phyloP scores from a whole-genome alignment of 371 early-diverging fungal genomes.

The Mucor piriformis region DNA sequence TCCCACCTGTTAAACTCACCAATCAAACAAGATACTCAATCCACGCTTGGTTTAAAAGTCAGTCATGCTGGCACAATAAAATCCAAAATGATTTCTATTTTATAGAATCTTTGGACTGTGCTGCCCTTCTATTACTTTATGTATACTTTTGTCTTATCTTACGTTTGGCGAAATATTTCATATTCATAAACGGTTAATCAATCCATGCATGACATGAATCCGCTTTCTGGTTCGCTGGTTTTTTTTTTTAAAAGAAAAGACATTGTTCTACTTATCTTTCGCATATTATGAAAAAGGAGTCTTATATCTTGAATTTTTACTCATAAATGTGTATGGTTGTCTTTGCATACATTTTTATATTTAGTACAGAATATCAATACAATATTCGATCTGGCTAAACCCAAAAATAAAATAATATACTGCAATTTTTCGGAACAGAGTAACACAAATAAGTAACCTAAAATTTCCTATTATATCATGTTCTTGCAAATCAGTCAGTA shows the following conservation, averaged over 20 bases:
- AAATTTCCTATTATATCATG: background rate
- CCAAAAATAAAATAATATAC: background rate
- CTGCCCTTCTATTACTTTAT: background rate
- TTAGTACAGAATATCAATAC: too few species aligned
- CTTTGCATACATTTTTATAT: too few species aligned
- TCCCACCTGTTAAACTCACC: background rate
- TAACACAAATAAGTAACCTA: background rate
- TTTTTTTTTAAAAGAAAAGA: background rate
- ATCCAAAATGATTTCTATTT: background rate
- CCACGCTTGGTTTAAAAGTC: background rate
- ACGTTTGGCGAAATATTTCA: background rate
- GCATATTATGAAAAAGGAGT: background rate
- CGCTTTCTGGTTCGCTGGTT: background rate
- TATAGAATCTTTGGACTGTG: background rate
- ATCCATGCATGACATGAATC: background rate
- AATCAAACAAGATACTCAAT: background rate
- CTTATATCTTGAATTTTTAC: background rate
- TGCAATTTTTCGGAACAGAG: too few species aligned
- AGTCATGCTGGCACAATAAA: background rate
- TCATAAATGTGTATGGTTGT: too few species aligned
- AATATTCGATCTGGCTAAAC: too few species aligned
- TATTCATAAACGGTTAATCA: background rate
- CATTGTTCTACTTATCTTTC: background rate
- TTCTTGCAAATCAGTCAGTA: background rate
- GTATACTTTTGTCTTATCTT: background rate